Evolutionary conservation across 129 eudicot genomes (phyloP), one percentile per base, ranked within the genome.

Genomic region (Tanacetum coccineum): DNA sequence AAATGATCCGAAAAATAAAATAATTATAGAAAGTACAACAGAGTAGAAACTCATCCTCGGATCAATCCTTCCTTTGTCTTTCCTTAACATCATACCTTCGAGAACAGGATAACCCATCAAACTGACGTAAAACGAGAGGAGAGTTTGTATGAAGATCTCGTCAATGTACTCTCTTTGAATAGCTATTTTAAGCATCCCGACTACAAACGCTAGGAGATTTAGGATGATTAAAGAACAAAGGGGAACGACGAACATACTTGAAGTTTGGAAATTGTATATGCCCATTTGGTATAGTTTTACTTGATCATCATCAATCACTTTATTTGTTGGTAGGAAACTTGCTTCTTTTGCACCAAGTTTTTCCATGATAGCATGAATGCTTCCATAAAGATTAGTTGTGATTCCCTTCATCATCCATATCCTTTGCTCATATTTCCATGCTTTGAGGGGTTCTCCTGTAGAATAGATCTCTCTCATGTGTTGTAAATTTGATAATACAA

Each of bases 31-130:
- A 63, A 79, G 26, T 20, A 51, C 51, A 62, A 50, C 49, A 3
- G 86, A 85, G 28, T 71, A 13, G 5, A 66, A 15, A 52, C 78
- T 68, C 6, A 74, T 71, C 9, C 62, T 59, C 9, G 57, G 12
- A 6, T 74, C 74, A 69, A 85, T 47, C 5, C 79, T 18, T n/a
- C 87, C 91, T 39, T 64, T 62, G 67, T 85, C 91, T 67, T 67
- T 73, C 82, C 91, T 81, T 32, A 81, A 47, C 10, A 81, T 0
- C 90, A 84, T 84, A 52, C 81, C 90, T 64, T 84, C 82, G 40
- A 84, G 60, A 25, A 85, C 47, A 9, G 80, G 84, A 50, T 57
- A 76, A 53, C 71, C 63, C 80, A 85, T 28, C 17, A 62, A 28
- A 19, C 60, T 12, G 11, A 54, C 50, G 54, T 74, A 85, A 3